Percentiles rank a stretch among this genome's conserved stretches.
These are phyloP conservation scores for Camellia granthamiana DNA, from an alignment of 148 eudicot species.

Conservation along the genomic window DNA sequence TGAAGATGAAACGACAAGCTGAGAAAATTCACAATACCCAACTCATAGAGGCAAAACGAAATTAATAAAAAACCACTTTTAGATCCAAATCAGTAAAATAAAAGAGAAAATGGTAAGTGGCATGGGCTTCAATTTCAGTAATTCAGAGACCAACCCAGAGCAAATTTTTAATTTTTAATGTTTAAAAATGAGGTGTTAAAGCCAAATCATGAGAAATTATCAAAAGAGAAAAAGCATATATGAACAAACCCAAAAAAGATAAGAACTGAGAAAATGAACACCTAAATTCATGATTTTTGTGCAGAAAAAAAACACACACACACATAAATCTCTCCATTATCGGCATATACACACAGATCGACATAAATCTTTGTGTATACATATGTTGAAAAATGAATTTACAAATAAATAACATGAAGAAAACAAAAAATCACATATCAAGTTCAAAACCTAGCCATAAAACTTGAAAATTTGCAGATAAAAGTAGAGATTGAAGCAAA, in stretches of 20 bases:
- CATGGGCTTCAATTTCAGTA: neutral
- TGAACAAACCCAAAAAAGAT: neutral
- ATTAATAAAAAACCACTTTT: neutral
- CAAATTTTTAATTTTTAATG: too few species aligned
- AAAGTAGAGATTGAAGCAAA: neutral
- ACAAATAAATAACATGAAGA: neutral
- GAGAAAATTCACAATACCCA: neutral
- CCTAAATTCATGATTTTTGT: neutral
- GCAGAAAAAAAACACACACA: neutral
- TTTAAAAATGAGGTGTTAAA: neutral
- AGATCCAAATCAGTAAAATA: neutral
- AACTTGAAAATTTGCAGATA: too few species aligned
- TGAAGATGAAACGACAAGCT: neutral
- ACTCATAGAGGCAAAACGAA: neutral
- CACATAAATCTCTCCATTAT: too few species aligned
- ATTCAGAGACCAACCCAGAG: neutral
- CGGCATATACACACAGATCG: neutral
- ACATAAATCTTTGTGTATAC: neutral
- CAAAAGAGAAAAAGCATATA: neutral
- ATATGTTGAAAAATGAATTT: neutral
- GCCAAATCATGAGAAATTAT: neutral
- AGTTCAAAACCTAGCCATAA: neutral
- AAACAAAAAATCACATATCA: too few species aligned
- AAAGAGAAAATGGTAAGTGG: neutral
- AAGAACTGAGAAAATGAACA: neutral